Evolutionary conservation across 805 yeast species (phyloP), one percentile per base, ranked within the genome.

Genomic region (Wickerhamomyces silvicola): DNA sequence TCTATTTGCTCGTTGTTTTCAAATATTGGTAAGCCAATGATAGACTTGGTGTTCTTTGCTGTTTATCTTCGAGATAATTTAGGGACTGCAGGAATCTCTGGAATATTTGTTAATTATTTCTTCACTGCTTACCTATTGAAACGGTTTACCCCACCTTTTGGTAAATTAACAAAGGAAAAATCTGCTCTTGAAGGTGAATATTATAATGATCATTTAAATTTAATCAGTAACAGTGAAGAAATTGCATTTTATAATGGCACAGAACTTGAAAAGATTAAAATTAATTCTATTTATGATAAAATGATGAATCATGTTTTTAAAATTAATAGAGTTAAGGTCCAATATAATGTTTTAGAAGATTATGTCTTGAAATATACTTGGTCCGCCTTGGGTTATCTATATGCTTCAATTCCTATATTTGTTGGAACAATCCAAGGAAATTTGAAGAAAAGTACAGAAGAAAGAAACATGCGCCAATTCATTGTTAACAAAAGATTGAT

Each of bases 181-280:
- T 81, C 94, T 9, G 75, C 75, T 31, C 70, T 87, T 20, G 96
- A 88, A 60, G 96, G 96, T 29, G 81, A 81, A 35, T 88, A 84
- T 54, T 83, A 87, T 55, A 86, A 83, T 45, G 81, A 83, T 45
- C 94, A 88, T 53, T 63, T 86, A 48, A 83, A 84, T 50, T 68
- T 88, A 54, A 86, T 86, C 50, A 80, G 81, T 36, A 88, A 88
- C 50, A 80, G 87, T 50, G 97, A 88, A 60, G 97, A 88, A 54
- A 86, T 88, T 46, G 94, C 95, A 0, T 88, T 88, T 52, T 88
- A 87, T 55, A 87, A 87, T 52, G 97, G 97, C 14, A 78, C 90
- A 0, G 63, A 67, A 10, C 72, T 87, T 37, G 97, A 88, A 57
- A 81, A 79, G 49, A 49, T 59, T 7, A 82, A 82, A 48, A 73